Evolutionary conservation across 768 basidiomycete genomes (phyloP), one percentile per base, ranked within the genome.

Genomic region (Lyophyllum decastes): DNA sequence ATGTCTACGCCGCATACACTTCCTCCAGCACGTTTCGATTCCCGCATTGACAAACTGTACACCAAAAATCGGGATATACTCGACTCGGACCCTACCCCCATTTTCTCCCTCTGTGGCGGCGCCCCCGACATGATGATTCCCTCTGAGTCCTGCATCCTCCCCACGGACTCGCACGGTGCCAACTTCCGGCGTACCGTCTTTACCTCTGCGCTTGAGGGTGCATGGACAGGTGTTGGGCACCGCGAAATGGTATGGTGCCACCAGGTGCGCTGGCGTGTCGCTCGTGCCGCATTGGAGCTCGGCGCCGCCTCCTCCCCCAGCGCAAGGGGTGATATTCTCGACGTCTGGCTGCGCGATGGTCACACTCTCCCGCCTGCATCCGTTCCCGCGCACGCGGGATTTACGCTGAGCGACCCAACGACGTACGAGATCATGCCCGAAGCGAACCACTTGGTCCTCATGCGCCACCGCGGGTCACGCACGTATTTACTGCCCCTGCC

Each of bases 181-280:
- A 11, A 56, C 14, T 87, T 82, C 58, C 72, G 86, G 41, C 78
- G 80, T 38, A 88, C 87, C 0, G 78, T 95, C 4, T 96, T 97
- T 67, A 90, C 94, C 0, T 90, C 90, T 30, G 89, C 87, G 0
- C 76, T 98, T 24, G 90, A 95, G 48, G 92, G 93, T n/a, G 84
- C 88, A 2, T 96, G 95, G 92, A 93, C 95, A 2, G 93, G 94
- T 2, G 92, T 98, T 4, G 96, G 95, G 24, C 97, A 99, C 70
- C 87, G 87, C 41, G 95, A 92, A 58, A 95, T 98, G 85, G 94
- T 98, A 4, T 99, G 97, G 97, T 98, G 97, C 68, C 93, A 98
- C 72, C 97, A 99, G 73, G 88, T 98, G 10, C 88, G 97, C 40
- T 93, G 89, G 90, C 83, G 87, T 22, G 78, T 96, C 33, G 95